Base-by-base conservation (phyloP, 208 protist genomes). In the Balamuthia mandrillaris region DNA sequence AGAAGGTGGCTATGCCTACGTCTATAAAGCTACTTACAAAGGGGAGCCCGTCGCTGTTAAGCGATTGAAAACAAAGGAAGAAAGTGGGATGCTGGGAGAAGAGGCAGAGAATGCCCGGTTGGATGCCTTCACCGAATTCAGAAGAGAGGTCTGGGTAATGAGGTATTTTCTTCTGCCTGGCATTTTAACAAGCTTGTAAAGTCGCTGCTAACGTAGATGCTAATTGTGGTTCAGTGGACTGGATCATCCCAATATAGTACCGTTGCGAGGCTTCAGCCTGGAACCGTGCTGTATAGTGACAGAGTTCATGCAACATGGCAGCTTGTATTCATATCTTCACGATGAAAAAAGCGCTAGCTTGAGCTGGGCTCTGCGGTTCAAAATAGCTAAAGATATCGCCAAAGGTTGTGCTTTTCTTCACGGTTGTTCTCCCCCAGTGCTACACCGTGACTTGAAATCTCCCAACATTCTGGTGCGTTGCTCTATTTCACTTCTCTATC, bases 41-140 rank as follows among this genome's bases (percentile, higher is more conserved):
- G 70, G 58, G 70, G 45, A 60, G 70, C 52, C 70, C 14, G 70
- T 79, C 14, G 70, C 70, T 16, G 70, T 79, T 14, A 79, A 79
- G 70, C 52, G 58, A 33, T 49, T 79, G 29, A 79, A 87, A n/a
- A 85, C 77, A 54, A 72, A 75, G 14, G 82, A 89, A 39, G 82
- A n/a, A n/a, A n/a, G n/a, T n/a, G n/a, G n/a, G n/a, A n/a, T n/a
- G n/a, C n/a, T n/a, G n/a, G n/a, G n/a, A n/a, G n/a, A n/a, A n/a
- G n/a, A n/a, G n/a, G n/a, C n/a, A n/a, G n/a, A n/a, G n/a, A n/a
- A n/a, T n/a, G n/a, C n/a, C n/a, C n/a, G n/a, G n/a, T n/a, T 74
- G 4, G 72, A 83, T 18, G 70, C 70, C 24, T 60, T 79, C 41
- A 49, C 52, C 3, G 70, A 79, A n/a, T 79, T 79, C 47, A 14